phyloP scores from a whole-genome alignment of 2,329 filamentous ascomycete genomes.

The Nectriaceae sp. region DNA sequence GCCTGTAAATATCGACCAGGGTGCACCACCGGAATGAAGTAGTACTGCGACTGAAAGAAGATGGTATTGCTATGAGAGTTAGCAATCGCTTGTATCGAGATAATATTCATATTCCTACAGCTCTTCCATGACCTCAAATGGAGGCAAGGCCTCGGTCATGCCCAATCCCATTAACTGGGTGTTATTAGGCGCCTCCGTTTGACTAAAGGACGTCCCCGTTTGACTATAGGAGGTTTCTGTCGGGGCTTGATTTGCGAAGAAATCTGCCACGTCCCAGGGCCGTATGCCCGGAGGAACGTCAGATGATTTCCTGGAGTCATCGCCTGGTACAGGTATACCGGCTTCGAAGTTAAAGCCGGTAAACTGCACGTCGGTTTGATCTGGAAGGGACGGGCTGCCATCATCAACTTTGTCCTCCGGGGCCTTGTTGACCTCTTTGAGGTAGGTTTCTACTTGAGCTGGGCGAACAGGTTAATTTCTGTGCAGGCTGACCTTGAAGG shows the following conservation, averaged over 20 bases:
- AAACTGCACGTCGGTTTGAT: conserved; percentile 9
- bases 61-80: conserved; percentile 58
- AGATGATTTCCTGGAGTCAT: conserved; percentile 1
- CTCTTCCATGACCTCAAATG: conserved; percentile 78
- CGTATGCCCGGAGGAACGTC: conserved; percentile 8
- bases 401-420: conserved; percentile 27
- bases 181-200: conserved; percentile 9
- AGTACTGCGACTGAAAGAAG: conserved; percentile 77
- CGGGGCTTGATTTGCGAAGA: conserved; percentile 12
- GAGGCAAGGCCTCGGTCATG: conserved; percentile 78
- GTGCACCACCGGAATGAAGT: conserved; percentile 76
- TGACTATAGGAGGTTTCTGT: too few species aligned
- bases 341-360: conserved; percentile 8
- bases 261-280: conserved; percentile 17
- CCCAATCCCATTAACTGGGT: conserved; percentile 71
- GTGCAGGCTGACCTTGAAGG: background rate
- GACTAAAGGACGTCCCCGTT: background rate
- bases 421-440: conserved; percentile 62
- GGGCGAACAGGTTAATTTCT: conserved; percentile 2
- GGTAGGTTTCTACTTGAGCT: conserved; percentile 82
- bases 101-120: conserved; percentile 56
- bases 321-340: conserved; percentile 3
- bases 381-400: conserved; percentile 23
- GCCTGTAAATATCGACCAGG: conserved; percentile 72
- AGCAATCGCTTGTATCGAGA: background rate